Percentiles rank a stretch among this genome's conserved stretches.
These are phyloP conservation scores for Oenanthe javanica DNA, from an alignment of 140 eudicot species.

Conservation along the genomic window DNA sequence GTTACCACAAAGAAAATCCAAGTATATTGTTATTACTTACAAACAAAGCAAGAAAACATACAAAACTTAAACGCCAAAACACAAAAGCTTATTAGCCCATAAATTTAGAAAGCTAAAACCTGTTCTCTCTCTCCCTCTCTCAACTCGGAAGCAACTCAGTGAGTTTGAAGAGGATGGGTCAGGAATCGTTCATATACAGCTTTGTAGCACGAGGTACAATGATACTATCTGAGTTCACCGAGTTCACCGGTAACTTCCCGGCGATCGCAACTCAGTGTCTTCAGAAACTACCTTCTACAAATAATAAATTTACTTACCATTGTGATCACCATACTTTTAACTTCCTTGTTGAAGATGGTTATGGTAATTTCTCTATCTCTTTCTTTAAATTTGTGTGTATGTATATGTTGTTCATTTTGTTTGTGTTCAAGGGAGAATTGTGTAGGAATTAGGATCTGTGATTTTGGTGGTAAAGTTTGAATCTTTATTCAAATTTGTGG, in stretches of 20 bases:
- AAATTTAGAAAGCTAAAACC: neutral
- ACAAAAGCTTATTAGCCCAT: neutral
- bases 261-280: constrained; percentile 90
- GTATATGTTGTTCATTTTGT: neutral
- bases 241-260: constrained; percentile 90
- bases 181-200: constrained; percentile 83
- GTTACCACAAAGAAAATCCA: neutral
- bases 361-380: constrained; percentile 32
- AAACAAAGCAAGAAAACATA: neutral
- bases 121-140: neutral
- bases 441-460: constrained; percentile 15
- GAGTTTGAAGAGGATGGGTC: constrained; percentile 41
- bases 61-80: neutral
- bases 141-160: neutral
- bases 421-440: constrained; percentile 10
- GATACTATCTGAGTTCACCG: constrained; percentile 85
- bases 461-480: constrained; percentile 7
- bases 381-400: neutral
- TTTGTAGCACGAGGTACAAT: constrained; percentile 82
- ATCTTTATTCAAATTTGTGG: constrained; percentile 8
- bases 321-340: constrained; percentile 86
- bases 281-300: constrained; percentile 62
- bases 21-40: neutral
- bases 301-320: constrained; percentile 65
- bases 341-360: constrained; percentile 82